A percentile compares a stretch with the other conserved stretches of the same genome.
phyloP scores from a whole-genome alignment of 2,329 filamentous ascomycete genomes.

The Aspergillus glaucus region DNA sequence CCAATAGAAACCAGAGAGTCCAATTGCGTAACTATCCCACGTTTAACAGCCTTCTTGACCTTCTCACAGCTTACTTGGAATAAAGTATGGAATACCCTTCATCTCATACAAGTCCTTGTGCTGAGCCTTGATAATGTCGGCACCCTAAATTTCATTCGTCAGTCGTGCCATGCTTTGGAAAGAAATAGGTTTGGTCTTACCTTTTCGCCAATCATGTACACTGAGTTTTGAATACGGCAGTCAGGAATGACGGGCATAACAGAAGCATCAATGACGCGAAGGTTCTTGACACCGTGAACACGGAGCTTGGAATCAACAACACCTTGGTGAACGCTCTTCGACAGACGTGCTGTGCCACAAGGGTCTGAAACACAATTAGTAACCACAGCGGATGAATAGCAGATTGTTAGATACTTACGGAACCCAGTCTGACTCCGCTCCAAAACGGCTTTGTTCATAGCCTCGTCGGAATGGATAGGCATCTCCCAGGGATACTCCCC shows the following conservation, averaged over 20 bases:
- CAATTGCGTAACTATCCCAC: neutral
- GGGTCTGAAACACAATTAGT: slow-evolving; percentile 31
- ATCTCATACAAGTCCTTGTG: slow-evolving; percentile 20
- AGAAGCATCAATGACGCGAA: slow-evolving; percentile 52
- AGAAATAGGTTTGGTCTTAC: slow-evolving; percentile 6
- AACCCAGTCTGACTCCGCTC: slow-evolving; percentile 52
- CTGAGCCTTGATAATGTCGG: slow-evolving; percentile 22
- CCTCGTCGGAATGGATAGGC: slow-evolving; percentile 50
- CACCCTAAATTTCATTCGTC: slow-evolving; percentile 10
- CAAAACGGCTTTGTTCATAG: slow-evolving; percentile 51
- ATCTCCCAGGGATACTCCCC: slow-evolving; percentile 55
- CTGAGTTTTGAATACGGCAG: slow-evolving; percentile 55
- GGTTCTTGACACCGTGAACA: slow-evolving; percentile 49
- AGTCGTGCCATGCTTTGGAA: slow-evolving; percentile 1
- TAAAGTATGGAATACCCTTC: slow-evolving; percentile 14
- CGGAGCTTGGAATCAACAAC: slow-evolving; percentile 48
- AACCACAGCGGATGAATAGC: neutral
- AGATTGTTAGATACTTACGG: slow-evolving; percentile 10
- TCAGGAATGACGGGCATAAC: slow-evolving; percentile 51
- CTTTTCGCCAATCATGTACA: slow-evolving; percentile 56
- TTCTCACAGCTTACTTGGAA: slow-evolving; percentile 7
- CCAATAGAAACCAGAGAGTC: neutral
- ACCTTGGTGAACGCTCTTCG: slow-evolving; percentile 46
- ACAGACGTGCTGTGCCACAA: slow-evolving; percentile 51
- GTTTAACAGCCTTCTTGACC: neutral